Evolutionary conservation across 176 grass and related monocot genomes (phyloP).

Genomic region (Lolium perenne): DNA sequence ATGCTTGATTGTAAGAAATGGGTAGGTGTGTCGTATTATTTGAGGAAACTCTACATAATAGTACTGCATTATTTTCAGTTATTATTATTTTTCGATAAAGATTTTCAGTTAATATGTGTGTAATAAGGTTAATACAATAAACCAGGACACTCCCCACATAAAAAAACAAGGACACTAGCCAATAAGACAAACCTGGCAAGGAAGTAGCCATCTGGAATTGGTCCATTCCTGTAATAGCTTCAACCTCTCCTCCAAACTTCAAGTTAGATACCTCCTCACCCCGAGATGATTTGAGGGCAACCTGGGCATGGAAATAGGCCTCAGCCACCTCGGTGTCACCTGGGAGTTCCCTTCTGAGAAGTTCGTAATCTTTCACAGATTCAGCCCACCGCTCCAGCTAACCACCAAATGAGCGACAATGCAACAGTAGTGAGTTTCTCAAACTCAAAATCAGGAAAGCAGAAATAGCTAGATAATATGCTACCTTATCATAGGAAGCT

Average conservation of each 20-base stretch:
- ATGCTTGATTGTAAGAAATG: background rate
- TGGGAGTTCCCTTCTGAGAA: constrained; percentile 82
- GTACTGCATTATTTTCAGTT: background rate
- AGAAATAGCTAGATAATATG: background rate
- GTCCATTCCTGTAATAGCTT: constrained; percentile 75
- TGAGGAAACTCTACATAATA: background rate
- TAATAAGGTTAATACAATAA: background rate
- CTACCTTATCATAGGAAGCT: constrained; percentile 87
- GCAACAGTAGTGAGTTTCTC: background rate
- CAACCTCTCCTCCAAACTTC: constrained; percentile 96
- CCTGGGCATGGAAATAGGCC: constrained; percentile 85
- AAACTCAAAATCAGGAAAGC: constrained; percentile 20
- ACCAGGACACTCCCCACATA: background rate
- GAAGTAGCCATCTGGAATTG: constrained; percentile 82
- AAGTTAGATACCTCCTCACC: constrained; percentile 89
- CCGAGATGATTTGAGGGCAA: constrained; percentile 84
- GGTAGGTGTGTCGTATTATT: background rate
- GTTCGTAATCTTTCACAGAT: constrained; percentile 87
- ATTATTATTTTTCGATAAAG: no score
- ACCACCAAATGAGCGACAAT: constrained; percentile 41
- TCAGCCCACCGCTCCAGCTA: constrained; percentile 88
- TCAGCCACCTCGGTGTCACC: constrained; percentile 86
- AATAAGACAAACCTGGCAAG: constrained; percentile 80
- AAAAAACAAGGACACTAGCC: background rate
- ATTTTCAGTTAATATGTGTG: background rate